These are phyloP conservation scores for Fraxinus ornus DNA, from an alignment of 305 asterid species.

Conservation along the genomic window DNA sequence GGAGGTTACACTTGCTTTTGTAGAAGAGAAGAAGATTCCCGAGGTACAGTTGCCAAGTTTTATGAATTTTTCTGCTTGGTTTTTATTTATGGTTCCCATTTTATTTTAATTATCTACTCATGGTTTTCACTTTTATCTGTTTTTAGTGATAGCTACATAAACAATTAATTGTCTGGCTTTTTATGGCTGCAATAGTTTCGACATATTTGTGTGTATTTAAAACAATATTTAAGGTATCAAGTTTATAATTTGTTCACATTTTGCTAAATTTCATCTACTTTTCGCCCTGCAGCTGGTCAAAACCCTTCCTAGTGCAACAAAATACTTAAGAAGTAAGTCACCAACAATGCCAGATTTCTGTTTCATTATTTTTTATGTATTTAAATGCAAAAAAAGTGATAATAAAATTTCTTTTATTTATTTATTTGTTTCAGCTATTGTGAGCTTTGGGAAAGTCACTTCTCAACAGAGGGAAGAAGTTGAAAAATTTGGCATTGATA, in stretches of 20 bases:
- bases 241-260: constrained; percentile 17
- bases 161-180: constrained; percentile 13
- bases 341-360: constrained; percentile 17
- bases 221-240: constrained; percentile 12
- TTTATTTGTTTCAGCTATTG: constrained; percentile 52
- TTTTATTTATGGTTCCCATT: background rate
- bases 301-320: constrained; percentile 64
- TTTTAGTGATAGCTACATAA: constrained; percentile 1
- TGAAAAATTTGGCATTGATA: constrained; percentile 47
- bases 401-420: background rate
- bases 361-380: constrained; percentile 12
- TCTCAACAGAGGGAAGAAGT: constrained; percentile 58
- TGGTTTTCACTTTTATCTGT: background rate
- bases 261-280: constrained; percentile 28
- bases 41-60: constrained; percentile 55
- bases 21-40: constrained; percentile 81
- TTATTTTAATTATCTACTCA: background rate
- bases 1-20: constrained; percentile 78
- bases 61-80: background rate
- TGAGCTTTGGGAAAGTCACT: constrained; percentile 64
- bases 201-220: constrained; percentile 17
- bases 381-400: constrained; percentile 17
- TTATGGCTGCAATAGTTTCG: constrained; percentile 9
- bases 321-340: constrained; percentile 70
- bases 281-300: constrained; percentile 67